phyloP scores from a whole-genome alignment of 2,329 filamentous ascomycete genomes.

The Cladophialophora carrionii region DNA sequence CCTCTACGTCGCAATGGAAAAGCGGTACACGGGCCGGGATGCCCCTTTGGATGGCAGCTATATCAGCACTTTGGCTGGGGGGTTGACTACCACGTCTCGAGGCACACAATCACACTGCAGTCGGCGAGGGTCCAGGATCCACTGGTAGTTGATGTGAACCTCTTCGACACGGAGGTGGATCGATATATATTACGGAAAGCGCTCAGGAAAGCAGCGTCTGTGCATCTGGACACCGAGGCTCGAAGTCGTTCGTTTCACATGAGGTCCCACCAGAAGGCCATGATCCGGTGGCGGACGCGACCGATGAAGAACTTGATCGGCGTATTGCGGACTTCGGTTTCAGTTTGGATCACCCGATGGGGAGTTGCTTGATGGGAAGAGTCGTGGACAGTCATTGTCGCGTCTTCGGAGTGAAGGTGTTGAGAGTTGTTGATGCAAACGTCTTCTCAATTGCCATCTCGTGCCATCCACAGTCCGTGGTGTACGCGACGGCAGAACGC shows the following conservation, averaged over 20 bases:
- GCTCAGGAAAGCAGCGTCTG: slow-evolving; percentile 27
- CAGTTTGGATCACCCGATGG: slow-evolving; percentile 44
- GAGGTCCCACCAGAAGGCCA: slow-evolving; percentile 22
- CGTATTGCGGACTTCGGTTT: slow-evolving; percentile 40
- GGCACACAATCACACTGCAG: slow-evolving; percentile 54
- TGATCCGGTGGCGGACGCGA: slow-evolving; percentile 17
- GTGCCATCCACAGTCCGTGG: slow-evolving; percentile 49
- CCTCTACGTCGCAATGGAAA: slow-evolving; percentile 16
- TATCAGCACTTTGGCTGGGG: slow-evolving; percentile 14
- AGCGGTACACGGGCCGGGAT: slow-evolving; percentile 3
- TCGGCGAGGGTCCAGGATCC: slow-evolving; percentile 38
- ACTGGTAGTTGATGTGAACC: slow-evolving; percentile 52
- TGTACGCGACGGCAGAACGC: slow-evolving; percentile 53
- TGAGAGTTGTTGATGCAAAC: slow-evolving; percentile 45
- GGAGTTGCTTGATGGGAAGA: slow-evolving; percentile 47
- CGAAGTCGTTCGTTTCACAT: slow-evolving; percentile 32
- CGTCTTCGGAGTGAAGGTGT: slow-evolving; percentile 40
- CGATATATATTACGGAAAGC: slow-evolving; percentile 16
- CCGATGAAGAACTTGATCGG: slow-evolving; percentile 39
- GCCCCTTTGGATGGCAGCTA: slow-evolving; percentile 22
- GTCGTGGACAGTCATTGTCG: slow-evolving; percentile 43
- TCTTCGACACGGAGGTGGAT: slow-evolving; percentile 41
- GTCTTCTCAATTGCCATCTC: slow-evolving; percentile 45
- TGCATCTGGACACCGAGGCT: slow-evolving; percentile 35
- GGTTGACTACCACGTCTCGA: slow-evolving; percentile 47